A percentile compares a stretch with the other conserved stretches of the same genome.
phyloP scores from a whole-genome alignment of 2,329 filamentous ascomycete species.

The Xylaria digitata region DNA sequence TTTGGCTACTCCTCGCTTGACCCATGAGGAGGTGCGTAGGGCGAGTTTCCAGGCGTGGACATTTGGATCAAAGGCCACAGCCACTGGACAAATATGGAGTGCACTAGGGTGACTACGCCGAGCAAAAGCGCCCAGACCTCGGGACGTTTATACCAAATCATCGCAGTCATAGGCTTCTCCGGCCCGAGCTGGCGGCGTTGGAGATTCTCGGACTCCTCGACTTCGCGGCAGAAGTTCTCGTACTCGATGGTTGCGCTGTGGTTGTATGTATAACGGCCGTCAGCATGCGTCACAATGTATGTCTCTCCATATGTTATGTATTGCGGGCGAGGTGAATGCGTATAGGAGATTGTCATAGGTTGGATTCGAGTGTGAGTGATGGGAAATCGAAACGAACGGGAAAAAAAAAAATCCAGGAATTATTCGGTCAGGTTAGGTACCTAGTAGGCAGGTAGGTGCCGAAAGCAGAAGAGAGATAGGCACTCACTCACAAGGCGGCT shows the following conservation, averaged over 20 bases:
- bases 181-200: background rate
- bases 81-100: constrained; percentile 29
- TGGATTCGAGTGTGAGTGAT: background rate
- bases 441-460: too few species aligned
- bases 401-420: background rate
- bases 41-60: background rate
- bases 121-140: constrained; percentile 34
- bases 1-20: background rate
- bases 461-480: background rate
- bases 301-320: background rate
- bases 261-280: background rate
- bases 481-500: constrained; percentile 29
- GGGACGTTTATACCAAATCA: constrained; percentile 14
- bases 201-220: constrained; percentile 16
- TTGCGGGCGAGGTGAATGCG: background rate
- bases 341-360: background rate
- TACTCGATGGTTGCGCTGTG: constrained; percentile 29
- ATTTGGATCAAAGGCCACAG: constrained; percentile 9
- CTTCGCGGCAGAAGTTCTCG: constrained; percentile 30
- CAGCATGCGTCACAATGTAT: background rate
- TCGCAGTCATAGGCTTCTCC: too few species aligned
- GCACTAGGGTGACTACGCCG: constrained; percentile 3
- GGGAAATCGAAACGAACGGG: background rate
- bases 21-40: background rate
- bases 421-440: too few species aligned